Conservation (phyloP, 306 rosid species). For the Rosa multiflora region DNA sequence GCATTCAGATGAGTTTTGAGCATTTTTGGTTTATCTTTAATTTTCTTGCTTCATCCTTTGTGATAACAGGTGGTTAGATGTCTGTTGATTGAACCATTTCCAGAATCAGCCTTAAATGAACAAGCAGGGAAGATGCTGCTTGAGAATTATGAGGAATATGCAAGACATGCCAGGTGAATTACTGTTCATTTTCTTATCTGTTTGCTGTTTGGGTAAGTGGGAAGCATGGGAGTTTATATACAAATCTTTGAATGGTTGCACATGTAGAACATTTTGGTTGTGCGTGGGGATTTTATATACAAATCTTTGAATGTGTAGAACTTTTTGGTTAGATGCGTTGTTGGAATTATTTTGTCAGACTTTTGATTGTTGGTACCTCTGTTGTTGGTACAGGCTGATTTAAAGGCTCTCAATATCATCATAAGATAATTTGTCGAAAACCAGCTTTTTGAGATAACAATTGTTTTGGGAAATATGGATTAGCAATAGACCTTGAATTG, state of each 20-base stretch:
- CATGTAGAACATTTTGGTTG: neutral
- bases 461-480: neutral
- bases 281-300: slow-evolving; percentile 2
- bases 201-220: slow-evolving; percentile 1
- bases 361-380: neutral
- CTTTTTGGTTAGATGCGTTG: neutral
- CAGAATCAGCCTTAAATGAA: slow-evolving; percentile 97
- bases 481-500: neutral
- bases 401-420: neutral
- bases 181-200: slow-evolving; percentile 9
- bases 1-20: slow-evolving; percentile 8
- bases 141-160: slow-evolving; percentile 94
- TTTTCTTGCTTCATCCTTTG: slow-evolving; percentile 12
- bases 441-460: neutral
- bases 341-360: neutral
- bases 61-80: slow-evolving; percentile 89
- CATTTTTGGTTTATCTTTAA: slow-evolving; percentile 14
- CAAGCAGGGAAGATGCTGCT: slow-evolving; percentile 94
- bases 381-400: neutral
- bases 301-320: neutral
- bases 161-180: slow-evolving; percentile 93
- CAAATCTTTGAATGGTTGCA: neutral
- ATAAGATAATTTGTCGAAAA: neutral
- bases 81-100: slow-evolving; percentile 97
- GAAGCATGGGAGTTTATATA: slow-evolving; percentile 3